These are phyloP conservation scores for Monilinia polystroma DNA, from an alignment of 2,329 filamentous ascomycete species.

Conservation along the genomic window DNA sequence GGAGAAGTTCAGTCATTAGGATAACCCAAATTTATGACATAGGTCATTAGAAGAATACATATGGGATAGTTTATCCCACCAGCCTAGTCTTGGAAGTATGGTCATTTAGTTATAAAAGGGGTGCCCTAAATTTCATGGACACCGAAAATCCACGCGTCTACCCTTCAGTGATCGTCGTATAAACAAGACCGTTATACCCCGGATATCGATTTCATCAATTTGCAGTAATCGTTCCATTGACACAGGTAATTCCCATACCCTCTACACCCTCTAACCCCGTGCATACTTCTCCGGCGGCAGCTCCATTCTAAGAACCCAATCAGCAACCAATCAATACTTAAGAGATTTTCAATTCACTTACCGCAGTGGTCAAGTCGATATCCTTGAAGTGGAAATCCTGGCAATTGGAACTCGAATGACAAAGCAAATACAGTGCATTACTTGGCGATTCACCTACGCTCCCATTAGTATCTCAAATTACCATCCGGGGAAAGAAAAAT, in stretches of 20 bases:
- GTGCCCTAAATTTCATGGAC: no score
- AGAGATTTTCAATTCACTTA: background rate
- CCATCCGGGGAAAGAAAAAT: background rate
- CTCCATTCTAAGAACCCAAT: background rate
- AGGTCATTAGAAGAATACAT: no score
- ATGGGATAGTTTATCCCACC: no score
- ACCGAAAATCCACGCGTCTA: no score
- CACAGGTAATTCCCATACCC: constrained; percentile 8
- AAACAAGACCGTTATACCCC: background rate
- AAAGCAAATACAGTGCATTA: constrained; percentile 14
- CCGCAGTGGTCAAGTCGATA: constrained; percentile 11
- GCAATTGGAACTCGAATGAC: constrained; percentile 13
- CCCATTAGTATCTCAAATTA: background rate
- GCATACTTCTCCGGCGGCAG: constrained; percentile 8
- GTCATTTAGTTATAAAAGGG: no score
- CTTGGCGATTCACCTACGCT: constrained; percentile 10
- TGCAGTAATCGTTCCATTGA: constrained; percentile 10
- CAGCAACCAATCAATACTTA: no score
- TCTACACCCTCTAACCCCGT: constrained; percentile 8
- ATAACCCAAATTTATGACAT: no score
- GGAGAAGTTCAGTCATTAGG: no score
- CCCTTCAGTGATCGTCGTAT: no score
- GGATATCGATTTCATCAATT: background rate
- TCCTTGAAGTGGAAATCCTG: constrained; percentile 12
- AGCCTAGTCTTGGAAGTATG: no score